Conservation (phyloP, 495 filamentous ascomycete genomes). For the Penicillium subrubescens region DNA sequence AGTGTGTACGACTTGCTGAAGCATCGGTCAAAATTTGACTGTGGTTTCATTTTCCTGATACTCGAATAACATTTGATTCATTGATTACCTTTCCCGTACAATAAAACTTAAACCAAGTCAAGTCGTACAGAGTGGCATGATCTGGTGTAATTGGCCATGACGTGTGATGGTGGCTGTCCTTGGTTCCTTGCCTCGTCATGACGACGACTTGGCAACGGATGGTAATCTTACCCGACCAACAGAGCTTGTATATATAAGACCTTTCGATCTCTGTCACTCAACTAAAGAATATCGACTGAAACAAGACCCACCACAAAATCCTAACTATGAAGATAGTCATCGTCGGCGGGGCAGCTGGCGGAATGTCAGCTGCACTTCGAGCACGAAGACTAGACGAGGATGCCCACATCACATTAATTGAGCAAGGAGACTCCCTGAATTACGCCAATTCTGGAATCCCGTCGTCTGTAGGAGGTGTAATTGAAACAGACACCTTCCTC, state of each 20-base stretch:
- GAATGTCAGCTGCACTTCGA: conserved; percentile 2
- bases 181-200: background rate
- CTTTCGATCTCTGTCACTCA: background rate
- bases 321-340: background rate
- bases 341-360: background rate
- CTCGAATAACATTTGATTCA: too few relatives aligned
- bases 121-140: too few relatives aligned
- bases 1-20: conserved; percentile 20
- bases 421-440: background rate
- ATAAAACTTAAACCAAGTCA: too few relatives aligned
- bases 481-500: background rate
- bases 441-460: background rate
- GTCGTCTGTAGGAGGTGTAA: background rate
- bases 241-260: background rate
- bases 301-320: background rate
- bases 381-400: conserved; percentile 3
- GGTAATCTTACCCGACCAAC: background rate
- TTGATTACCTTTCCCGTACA: too few relatives aligned
- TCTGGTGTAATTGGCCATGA: too few relatives aligned
- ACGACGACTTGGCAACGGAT: background rate
- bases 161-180: too few relatives aligned
- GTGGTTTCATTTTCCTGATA: background rate
- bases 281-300: background rate
- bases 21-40: background rate
- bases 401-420: conserved; percentile 1